phyloP scores from a whole-genome alignment of 805 yeast species.

The Ascoidea asiatica region DNA sequence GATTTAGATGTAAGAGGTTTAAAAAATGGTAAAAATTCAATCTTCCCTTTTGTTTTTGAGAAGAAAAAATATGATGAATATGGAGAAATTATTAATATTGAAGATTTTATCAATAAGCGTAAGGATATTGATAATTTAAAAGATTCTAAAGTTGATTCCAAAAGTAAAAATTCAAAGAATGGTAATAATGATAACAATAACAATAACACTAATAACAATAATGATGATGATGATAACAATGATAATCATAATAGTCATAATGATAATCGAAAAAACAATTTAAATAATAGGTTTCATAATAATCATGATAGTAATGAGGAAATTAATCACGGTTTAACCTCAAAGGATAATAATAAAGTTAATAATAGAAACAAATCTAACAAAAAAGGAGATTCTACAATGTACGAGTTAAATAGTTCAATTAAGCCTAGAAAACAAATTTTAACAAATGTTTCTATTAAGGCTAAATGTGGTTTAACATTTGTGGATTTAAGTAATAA shows the following conservation, averaged over 20 bases:
- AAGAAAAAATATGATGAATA: constrained; percentile 70
- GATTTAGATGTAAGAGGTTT: constrained; percentile 37
- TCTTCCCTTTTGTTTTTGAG: constrained; percentile 64
- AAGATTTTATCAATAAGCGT: constrained; percentile 46
- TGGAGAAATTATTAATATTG: constrained; percentile 62
- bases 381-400: constrained; percentile 30
- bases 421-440: constrained; percentile 37
- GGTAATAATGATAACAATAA: neutral
- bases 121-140: too few relatives aligned
- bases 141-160: constrained; percentile 16
- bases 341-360: constrained; percentile 2
- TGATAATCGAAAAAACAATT: neutral
- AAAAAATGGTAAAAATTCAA: constrained; percentile 35
- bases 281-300: neutral
- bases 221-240: too few relatives aligned
- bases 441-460: constrained; percentile 20
- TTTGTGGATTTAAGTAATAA: constrained; percentile 74
- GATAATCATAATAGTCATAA: neutral
- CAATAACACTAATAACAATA: neutral
- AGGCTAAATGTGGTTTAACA: constrained; percentile 55
- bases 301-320: constrained; percentile 8
- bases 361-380: constrained; percentile 1
- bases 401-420: constrained; percentile 34
- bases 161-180: neutral
- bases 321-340: constrained; percentile 7